Base-by-base conservation (phyloP, 2,329 filamentous ascomycete species). In the Lizonia empirigonia region DNA sequence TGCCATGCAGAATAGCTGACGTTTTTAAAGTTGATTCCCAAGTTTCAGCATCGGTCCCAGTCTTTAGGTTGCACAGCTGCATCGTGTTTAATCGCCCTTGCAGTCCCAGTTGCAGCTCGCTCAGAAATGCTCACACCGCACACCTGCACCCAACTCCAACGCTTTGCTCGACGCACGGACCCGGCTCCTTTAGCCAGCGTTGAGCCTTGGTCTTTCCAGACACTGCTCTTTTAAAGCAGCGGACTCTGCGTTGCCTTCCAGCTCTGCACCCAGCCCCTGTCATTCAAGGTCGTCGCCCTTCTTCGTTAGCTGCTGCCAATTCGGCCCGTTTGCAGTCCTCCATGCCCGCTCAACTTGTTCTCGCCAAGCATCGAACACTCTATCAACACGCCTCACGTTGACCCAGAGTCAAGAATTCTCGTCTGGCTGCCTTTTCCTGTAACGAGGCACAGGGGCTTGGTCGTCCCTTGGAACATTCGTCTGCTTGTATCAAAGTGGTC, bases 91-190 rank as follows among this genome's bases (percentile, higher is more conserved):
- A n/a, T n/a, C 34, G n/a, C 34, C 5, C 12, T 51, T 18, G 51
- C 27, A 48, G 8, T 22, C 56, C 56, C 19, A 69, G 24, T 26
- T 50, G 35, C 7, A 27, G 64, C 62, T 83, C 72, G 2, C 62
- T 62, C 15, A 85, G 70, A 87, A 71, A 90, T 87, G 2, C 62
- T 64, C 0, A 86, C 86, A 0, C 87, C 0, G 78, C 78, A 71
- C 87, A 90, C 5, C 85, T 69, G 68, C 84, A 90, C 0, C 87
- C 87, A 1, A 61, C 64, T 0, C 87, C 87, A 1, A 61, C 64
- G 1, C 2, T 32, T 60, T 86, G 79, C 59, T 81, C 83, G 20
- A 87, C 83, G 66, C 87, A 91, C 0, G 69, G 40, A 0, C 87
- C 87, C 74, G 83, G 76, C 1, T 58, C 23, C 56, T 64, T 70